Percentiles rank a stretch among this genome's conserved stretches.
phyloP scores from a whole-genome alignment of 2,329 filamentous ascomycete genomes.

The Domatiomyces catenatus region DNA sequence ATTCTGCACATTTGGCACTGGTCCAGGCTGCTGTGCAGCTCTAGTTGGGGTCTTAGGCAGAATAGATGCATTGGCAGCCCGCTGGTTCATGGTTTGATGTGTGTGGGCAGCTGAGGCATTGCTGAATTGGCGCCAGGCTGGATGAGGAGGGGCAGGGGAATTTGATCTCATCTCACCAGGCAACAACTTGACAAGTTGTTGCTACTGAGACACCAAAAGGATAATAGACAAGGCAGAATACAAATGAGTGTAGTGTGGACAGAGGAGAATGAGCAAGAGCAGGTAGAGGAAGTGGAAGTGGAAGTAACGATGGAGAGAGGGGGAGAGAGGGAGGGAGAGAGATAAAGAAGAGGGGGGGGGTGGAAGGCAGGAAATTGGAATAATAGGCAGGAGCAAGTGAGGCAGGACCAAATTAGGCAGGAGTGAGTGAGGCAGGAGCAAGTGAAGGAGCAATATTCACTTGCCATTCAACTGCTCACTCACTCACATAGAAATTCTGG shows the following conservation, averaged over 20 bases:
- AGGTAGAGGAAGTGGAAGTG: background rate
- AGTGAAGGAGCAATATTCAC: background rate
- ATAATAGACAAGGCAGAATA: background rate
- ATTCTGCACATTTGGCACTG: conserved; percentile 1
- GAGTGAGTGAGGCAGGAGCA: background rate
- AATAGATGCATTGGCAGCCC: background rate
- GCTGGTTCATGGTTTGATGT: background rate
- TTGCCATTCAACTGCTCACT: background rate
- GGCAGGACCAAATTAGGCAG: background rate
- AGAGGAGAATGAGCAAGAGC: background rate
- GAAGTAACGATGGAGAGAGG: background rate
- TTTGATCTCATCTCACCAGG: background rate
- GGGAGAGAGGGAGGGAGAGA: background rate
- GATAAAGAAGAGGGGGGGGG: background rate
- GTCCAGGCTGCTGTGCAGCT: conserved; percentile 4
- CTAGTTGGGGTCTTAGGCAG: conserved; percentile 4
- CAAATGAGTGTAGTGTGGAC: background rate
- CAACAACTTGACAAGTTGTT: background rate
- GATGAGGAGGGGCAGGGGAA: background rate
- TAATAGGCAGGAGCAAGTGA: background rate
- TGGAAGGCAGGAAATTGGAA: background rate
- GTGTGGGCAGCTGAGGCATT: background rate
- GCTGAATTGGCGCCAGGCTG: background rate
- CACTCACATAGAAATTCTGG: background rate
- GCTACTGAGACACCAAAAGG: background rate